Evolutionary conservation across 1,284 basidiomycete genomes (phyloP), one percentile per base, ranked within the genome.

Genomic region (Inonotus hispidus): DNA sequence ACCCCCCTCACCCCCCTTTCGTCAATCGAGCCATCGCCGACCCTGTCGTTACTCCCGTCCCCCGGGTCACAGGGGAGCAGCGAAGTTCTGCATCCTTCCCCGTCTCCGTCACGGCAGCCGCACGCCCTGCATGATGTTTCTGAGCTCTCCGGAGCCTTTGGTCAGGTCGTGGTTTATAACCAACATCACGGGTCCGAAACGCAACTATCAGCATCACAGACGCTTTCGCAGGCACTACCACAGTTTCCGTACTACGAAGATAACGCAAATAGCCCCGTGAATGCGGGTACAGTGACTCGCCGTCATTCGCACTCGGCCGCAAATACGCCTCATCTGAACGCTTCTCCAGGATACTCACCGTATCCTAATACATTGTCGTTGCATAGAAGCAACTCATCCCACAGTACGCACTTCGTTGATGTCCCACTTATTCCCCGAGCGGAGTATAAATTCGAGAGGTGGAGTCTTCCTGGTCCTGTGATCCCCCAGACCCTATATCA

Each of bases 401-500:
- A 38, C 35, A 39, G 7, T 14, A 53, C 8, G 3, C 38, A 23
- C 25, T 41, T 49, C n/a, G 27, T 14, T 5, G 39, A 29, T 1
- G 41, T 39, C 32, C n/a, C 25, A 29, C 52, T 43, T 27, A 21
- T 53, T 14, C 16, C 76, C 75, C 1, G 67, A 71, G 46, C 64
- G 70, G 53, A 69, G 67, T 37, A 37, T 49, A 47, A 10, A 25
- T 39, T 19, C 19, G 46, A 37, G 21, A 32, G 19, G 8, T 49
- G 32, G 25, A 5, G 27, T 63, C 67, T 54, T 71, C 72, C 59
- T 27, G 75, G 77, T 1, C 77, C 78, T 5, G 82, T 83, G 65
- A 71, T 90, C 11, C 87, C 84, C 4, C 88, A 90, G 70, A 72
- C 66, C 45, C 81, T 85, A 71, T 90, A 90, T 68, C 81, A 81